These are phyloP conservation scores for Talaromyces sp. DNA, from an alignment of 2,329 filamentous ascomycete species.

Conservation along the genomic window DNA sequence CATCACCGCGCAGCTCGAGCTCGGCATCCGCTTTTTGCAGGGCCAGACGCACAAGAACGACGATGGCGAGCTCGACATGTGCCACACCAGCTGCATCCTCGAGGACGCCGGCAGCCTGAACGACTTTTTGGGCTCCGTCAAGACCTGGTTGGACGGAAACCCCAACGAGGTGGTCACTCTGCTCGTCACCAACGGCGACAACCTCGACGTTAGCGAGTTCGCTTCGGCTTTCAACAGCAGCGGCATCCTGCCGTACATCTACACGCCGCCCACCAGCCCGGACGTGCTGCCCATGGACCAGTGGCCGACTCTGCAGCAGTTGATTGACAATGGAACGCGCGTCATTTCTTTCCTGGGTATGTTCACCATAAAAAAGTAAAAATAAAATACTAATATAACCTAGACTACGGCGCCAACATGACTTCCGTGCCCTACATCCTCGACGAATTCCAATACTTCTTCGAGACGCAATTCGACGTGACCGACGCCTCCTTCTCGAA, in stretches of 20 bases:
- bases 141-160: slow-evolving; percentile 55
- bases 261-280: slow-evolving; percentile 29
- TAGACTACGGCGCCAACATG: slow-evolving; percentile 38
- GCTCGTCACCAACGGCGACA: slow-evolving; percentile 59
- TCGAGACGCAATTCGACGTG: slow-evolving; percentile 42
- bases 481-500: slow-evolving; percentile 36
- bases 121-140: slow-evolving; percentile 53
- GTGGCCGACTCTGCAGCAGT: slow-evolving; percentile 40
- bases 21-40: slow-evolving; percentile 61
- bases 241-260: slow-evolving; percentile 31
- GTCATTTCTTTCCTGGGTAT: slow-evolving; percentile 41
- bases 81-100: slow-evolving; percentile 59
- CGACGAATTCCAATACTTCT: slow-evolving; percentile 41
- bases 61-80: slow-evolving; percentile 51
- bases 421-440: slow-evolving; percentile 37
- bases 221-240: slow-evolving; percentile 26
- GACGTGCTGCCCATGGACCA: slow-evolving; percentile 25
- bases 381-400: neutral
- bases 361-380: neutral
- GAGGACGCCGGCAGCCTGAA: slow-evolving; percentile 56
- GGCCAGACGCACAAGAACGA: slow-evolving; percentile 56
- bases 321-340: slow-evolving; percentile 38
- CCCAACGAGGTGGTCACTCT: slow-evolving; percentile 59
- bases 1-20: slow-evolving; percentile 53
- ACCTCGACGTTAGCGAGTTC: slow-evolving; percentile 26